These are phyloP conservation scores for Pythium apleroticum DNA, from an alignment of 352 stramenopile species.

Conservation along the genomic window DNA sequence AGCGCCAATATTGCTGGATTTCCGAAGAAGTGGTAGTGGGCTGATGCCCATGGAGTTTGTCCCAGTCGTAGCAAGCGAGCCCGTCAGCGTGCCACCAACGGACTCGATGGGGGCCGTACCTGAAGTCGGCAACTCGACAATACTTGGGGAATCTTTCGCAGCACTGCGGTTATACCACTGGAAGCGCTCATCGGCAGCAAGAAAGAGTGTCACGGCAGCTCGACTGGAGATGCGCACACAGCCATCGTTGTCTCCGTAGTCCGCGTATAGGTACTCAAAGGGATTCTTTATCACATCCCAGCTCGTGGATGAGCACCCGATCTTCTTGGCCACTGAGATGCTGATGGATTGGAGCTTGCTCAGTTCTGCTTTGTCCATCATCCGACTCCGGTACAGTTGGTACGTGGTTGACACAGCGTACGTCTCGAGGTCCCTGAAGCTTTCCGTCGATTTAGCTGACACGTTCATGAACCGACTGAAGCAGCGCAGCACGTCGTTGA, in stretches of 20 bases:
- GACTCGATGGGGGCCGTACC: background rate
- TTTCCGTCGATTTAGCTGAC: conserved; percentile 21
- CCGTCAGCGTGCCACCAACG: background rate
- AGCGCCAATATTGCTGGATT: conserved; percentile 29
- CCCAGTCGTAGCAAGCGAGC: background rate
- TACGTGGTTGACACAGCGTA: conserved; percentile 41
- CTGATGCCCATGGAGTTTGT: conserved; percentile 5
- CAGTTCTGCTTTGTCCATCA: conserved; percentile 22
- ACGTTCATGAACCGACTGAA: conserved; percentile 53
- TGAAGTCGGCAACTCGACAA: background rate
- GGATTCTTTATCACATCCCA: conserved; percentile 28
- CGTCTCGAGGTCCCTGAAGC: conserved; percentile 43
- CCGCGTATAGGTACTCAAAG: conserved; percentile 39
- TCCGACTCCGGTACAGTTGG: conserved; percentile 39
- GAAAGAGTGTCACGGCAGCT: conserved; percentile 40
- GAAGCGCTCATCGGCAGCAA: conserved; percentile 54
- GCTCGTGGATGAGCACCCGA: conserved; percentile 39
- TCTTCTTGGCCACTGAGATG: conserved; percentile 29
- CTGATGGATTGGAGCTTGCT: conserved; percentile 24
- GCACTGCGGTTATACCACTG: conserved; percentile 57
- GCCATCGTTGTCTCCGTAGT: conserved; percentile 46
- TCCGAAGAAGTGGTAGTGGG: conserved; percentile 8
- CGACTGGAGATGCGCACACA: conserved; percentile 34
- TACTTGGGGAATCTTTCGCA: conserved; percentile 16
- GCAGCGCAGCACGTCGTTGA: conserved; percentile 44